Evolutionary conservation across 345 rosid species (phyloP).

Genomic region (Abelmoschus esculentus): DNA sequence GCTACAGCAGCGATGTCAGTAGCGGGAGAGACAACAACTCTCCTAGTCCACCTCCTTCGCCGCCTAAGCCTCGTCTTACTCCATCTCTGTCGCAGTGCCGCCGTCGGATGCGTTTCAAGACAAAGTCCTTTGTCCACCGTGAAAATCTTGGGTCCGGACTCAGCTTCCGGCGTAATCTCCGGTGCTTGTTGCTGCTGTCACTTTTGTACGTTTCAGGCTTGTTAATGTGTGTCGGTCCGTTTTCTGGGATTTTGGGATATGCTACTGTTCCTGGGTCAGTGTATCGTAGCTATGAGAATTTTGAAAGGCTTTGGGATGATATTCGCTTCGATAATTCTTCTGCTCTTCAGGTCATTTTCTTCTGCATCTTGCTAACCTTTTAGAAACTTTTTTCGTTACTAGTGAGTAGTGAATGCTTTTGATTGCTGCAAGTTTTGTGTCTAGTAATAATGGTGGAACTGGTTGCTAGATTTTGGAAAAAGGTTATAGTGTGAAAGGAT

Average conservation of each 20-base stretch:
- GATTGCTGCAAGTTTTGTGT: neutral
- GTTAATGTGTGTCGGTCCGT: slow-evolving; percentile 75
- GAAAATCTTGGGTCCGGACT: slow-evolving; percentile 27
- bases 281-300: slow-evolving; percentile 71
- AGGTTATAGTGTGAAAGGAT: neutral
- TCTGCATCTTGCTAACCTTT: too few species aligned
- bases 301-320: slow-evolving; percentile 57
- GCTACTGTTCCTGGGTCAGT: slow-evolving; percentile 56
- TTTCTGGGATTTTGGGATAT: slow-evolving; percentile 50
- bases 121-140: slow-evolving; percentile 37
- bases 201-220: slow-evolving; percentile 64
- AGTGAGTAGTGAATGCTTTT: neutral
- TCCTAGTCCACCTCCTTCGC: slow-evolving; percentile 66
- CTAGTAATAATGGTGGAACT: neutral
- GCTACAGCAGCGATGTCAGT: slow-evolving; percentile 23
- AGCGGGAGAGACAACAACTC: slow-evolving; percentile 48
- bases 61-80: slow-evolving; percentile 32
- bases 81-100: slow-evolving; percentile 42
- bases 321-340: slow-evolving; percentile 65
- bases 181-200: slow-evolving; percentile 52
- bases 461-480: neutral
- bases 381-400: too few species aligned
- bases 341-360: slow-evolving; percentile 40
- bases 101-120: slow-evolving; percentile 47
- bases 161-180: slow-evolving; percentile 51